phyloP scores from a whole-genome alignment of 169 alveolate genomes.

The Theileria annulata region DNA sequence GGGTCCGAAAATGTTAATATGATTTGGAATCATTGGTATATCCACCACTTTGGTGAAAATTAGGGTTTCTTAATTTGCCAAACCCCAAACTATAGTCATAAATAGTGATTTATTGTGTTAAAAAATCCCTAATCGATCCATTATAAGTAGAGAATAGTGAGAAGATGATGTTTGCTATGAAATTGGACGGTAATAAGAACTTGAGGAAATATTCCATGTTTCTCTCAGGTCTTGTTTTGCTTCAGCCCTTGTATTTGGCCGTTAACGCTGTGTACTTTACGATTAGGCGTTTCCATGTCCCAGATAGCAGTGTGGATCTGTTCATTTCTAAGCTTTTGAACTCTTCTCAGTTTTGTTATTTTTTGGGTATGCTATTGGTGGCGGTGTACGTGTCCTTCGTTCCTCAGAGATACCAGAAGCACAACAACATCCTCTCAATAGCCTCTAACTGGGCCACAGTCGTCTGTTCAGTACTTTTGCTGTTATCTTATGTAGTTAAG shows the following conservation, averaged over 20 bases:
- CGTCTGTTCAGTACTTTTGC: not conserved
- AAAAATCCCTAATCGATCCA: not conserved
- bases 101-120: too few species aligned
- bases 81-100: not conserved
- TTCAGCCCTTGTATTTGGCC: slow-evolving; percentile 21
- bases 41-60: not conserved
- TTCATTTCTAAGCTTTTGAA: slow-evolving; percentile 9
- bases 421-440: slow-evolving; percentile 15
- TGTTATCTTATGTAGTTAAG: slow-evolving; percentile 5
- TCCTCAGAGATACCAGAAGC: slow-evolving; percentile 3
- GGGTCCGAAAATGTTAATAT: not conserved
- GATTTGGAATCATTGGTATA: not conserved
- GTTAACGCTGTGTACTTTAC: slow-evolving; percentile 18
- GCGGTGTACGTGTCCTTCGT: not conserved
- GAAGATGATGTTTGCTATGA: not conserved
- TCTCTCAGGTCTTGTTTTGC: slow-evolving; percentile 3
- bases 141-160: not conserved
- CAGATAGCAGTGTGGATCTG: slow-evolving; percentile 21
- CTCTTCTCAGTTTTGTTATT: slow-evolving; percentile 10
- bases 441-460: slow-evolving; percentile 16
- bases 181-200: not conserved
- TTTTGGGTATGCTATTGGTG: not conserved
- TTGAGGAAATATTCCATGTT: slow-evolving; percentile 21
- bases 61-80: not conserved
- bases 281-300: slow-evolving; percentile 18